These are phyloP conservation scores for Talaromyces ruber DNA, from an alignment of 495 filamentous ascomycete genomes.

Conservation along the genomic window DNA sequence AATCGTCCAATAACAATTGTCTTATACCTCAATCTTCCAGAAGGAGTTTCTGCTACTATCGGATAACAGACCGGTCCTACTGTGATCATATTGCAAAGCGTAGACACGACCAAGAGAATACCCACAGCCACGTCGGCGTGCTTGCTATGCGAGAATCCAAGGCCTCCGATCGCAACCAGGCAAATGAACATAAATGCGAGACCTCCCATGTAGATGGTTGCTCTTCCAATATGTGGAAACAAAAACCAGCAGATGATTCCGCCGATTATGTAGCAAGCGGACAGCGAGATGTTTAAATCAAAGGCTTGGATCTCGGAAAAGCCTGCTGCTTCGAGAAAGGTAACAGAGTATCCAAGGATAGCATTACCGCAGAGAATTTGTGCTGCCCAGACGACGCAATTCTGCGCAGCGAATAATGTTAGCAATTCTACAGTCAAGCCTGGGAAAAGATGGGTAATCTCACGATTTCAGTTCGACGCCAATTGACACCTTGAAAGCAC, in stretches of 20 bases:
- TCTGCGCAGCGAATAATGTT: background rate
- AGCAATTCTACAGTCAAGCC: background rate
- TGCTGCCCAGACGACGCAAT: constrained; percentile 56
- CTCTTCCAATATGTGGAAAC: constrained; percentile 49
- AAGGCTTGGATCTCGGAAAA: constrained; percentile 44
- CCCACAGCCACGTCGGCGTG: constrained; percentile 16
- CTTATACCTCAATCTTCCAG: constrained; percentile 53
- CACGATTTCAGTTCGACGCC: constrained; percentile 63
- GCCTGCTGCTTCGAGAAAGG: constrained; percentile 57
- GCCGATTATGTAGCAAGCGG: constrained; percentile 56
- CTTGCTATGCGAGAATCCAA: constrained; percentile 41
- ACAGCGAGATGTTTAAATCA: constrained; percentile 50
- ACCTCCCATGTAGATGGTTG: constrained; percentile 53
- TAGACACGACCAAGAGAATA: constrained; percentile 16
- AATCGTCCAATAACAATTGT: constrained; percentile 52
- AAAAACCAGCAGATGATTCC: constrained; percentile 55
- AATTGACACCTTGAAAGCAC: constrained; percentile 63
- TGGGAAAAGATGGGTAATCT: constrained; percentile 38
- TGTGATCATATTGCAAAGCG: constrained; percentile 49
- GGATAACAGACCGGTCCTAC: constrained; percentile 60
- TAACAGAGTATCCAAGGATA: constrained; percentile 57
- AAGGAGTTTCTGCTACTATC: constrained; percentile 55
- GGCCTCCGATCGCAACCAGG: constrained; percentile 55
- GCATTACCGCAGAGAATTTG: constrained; percentile 58
- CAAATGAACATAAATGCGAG: constrained; percentile 44